Evolutionary conservation across 495 filamentous ascomycete species (phyloP).

Genomic region (Chaetomidium leptoderma): DNA sequence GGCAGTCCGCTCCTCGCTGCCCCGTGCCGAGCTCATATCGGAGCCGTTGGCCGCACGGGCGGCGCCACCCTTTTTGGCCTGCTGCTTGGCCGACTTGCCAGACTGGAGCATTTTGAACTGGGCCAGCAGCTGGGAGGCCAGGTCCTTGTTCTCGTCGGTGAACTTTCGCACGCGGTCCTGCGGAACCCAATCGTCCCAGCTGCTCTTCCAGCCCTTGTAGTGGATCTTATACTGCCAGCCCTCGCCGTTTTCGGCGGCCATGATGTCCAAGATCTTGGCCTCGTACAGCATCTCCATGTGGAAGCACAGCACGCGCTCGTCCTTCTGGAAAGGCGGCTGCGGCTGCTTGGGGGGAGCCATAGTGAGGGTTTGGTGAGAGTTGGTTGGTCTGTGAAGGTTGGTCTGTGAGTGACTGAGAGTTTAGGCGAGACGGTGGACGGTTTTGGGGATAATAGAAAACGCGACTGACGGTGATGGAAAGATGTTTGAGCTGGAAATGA

Average conservation of each 20-base stretch:
- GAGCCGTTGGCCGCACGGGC: constrained; percentile 53
- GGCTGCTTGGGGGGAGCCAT: constrained; percentile 42
- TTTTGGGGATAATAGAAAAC: background rate
- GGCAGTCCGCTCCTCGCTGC: constrained; percentile 78
- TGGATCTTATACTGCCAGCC: constrained; percentile 84
- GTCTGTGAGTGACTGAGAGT: background rate
- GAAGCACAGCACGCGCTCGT: constrained; percentile 94
- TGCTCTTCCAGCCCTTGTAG: constrained; percentile 99
- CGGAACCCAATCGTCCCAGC: constrained; percentile 99
- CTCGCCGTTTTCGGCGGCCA: constrained; percentile 63
- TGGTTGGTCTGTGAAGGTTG: background rate
- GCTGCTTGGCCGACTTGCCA: constrained; percentile 44
- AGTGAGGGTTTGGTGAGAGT: background rate
- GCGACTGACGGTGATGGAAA: background rate
- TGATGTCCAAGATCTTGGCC: constrained; percentile 83
- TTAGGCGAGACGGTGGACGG: background rate
- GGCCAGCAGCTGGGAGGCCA: constrained; percentile 62
- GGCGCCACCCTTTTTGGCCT: constrained; percentile 52
- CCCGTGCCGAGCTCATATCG: constrained; percentile 73
- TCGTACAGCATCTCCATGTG: constrained; percentile 96
- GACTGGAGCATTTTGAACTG: constrained; percentile 48
- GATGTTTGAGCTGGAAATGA: background rate
- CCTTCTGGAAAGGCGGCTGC: constrained; percentile 66
- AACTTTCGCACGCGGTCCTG: constrained; percentile 92
- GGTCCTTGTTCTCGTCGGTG: constrained; percentile 86